phyloP scores from a whole-genome alignment of 2,329 filamentous ascomycete species.

The Clarireedia monteithiana region DNA sequence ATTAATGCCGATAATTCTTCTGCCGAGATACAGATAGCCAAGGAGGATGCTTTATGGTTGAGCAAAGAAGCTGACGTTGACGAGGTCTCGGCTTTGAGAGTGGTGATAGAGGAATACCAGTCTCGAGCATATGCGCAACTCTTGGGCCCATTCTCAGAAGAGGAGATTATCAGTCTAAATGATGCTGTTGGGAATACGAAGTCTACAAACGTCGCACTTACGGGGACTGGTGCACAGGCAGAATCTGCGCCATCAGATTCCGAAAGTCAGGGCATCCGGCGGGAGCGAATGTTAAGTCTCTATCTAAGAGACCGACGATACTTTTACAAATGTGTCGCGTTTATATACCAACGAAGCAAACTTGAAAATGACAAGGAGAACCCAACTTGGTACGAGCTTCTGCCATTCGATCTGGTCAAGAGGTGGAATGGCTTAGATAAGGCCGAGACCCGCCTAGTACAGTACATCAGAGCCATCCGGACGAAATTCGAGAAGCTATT shows the following conservation, averaged over 20 bases:
- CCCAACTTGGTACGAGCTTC: neutral
- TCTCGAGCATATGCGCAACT: conserved; percentile 67
- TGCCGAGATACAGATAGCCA: conserved; percentile 66
- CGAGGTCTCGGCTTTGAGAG: conserved; percentile 71
- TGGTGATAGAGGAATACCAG: conserved; percentile 80
- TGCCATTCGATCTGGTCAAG: neutral
- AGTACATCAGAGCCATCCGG: conserved; percentile 42
- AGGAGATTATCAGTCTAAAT: conserved; percentile 69
- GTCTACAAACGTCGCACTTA: conserved; percentile 47
- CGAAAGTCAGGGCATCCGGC: conserved; percentile 53
- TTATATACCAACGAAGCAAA: conserved; percentile 3
- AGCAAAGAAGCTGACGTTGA: conserved; percentile 71
- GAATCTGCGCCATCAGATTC: conserved; percentile 49
- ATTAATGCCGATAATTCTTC: conserved; percentile 71
- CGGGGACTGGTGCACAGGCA: conserved; percentile 30
- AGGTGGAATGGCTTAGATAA: conserved; percentile 4
- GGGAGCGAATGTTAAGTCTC: conserved; percentile 58
- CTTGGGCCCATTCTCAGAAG: conserved; percentile 62
- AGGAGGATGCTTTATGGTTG: conserved; percentile 79
- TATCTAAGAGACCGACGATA: conserved; percentile 67
- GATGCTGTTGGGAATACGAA: conserved; percentile 63
- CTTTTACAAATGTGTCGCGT: conserved; percentile 48
- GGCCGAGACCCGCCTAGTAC: conserved; percentile 14
- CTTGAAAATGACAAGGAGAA: neutral
- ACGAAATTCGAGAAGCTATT: conserved; percentile 36